phyloP scores from a whole-genome alignment of 2,329 filamentous ascomycete species.

The Aspergillus terreus region DNA sequence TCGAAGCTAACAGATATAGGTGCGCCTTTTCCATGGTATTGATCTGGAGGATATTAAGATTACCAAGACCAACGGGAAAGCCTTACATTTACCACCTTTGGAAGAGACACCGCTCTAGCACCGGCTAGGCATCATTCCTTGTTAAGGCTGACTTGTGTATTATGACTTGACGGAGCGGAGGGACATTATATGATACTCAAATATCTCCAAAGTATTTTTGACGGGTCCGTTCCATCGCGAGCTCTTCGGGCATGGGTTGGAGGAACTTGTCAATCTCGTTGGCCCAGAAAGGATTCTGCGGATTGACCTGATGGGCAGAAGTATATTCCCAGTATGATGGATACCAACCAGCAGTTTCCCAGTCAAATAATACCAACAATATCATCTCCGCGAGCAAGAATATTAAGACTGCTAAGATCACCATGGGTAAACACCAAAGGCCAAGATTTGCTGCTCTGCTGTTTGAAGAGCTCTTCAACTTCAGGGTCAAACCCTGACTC shows the following conservation, averaged over 20 bases:
- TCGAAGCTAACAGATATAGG: no score
- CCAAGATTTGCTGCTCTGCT: constrained; percentile 27
- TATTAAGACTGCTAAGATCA: constrained; percentile 45
- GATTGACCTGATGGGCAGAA: constrained; percentile 39
- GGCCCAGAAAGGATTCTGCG: constrained; percentile 36
- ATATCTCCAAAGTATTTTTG: constrained; percentile 35
- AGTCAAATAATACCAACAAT: constrained; percentile 38
- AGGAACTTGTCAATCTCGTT: constrained; percentile 41
- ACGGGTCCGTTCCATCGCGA: constrained; percentile 39
- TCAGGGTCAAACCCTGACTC: constrained; percentile 21
- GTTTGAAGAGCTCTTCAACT: constrained; percentile 32
- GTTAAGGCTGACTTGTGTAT: no score
- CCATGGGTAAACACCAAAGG: constrained; percentile 48
- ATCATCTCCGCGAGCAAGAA: constrained; percentile 31
- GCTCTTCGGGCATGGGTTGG: constrained; percentile 32
- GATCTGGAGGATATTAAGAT: no score
- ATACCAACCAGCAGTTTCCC: constrained; percentile 31
- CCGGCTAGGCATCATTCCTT: no score
- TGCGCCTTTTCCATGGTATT: no score
- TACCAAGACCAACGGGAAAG: no score
- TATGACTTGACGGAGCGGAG: no score
- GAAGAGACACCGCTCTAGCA: no score
- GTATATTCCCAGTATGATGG: constrained; percentile 33
- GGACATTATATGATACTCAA: constrained; percentile 2
- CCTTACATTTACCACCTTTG: no score